Base-by-base conservation (phyloP, 1,284 basidiomycete species). In the Ustilago tritici region DNA sequence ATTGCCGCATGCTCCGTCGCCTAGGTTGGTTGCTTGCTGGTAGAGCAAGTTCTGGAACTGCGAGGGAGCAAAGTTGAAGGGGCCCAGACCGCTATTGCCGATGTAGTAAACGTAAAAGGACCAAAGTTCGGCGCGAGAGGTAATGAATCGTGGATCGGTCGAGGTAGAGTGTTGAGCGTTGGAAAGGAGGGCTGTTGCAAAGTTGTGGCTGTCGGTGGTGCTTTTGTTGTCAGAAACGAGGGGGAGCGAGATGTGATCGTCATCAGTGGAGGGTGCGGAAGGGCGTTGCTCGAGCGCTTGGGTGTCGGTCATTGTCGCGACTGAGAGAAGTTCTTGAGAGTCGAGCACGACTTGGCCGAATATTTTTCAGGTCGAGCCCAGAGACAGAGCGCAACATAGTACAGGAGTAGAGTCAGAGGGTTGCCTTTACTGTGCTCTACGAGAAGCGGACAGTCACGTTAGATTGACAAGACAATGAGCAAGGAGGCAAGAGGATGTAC, bases 1-100 rank as follows among this genome's bases (percentile, higher is more conserved):
- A 31, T 62, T 61, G 9, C 75, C 78, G 38, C 79, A 81, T 8
- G 34, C 38, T 1, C 64, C 75, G 15, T 61, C 58, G 35, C 88
- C 88, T 2, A 91, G 91, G 79, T 92, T 91, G 71, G 91, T 92
- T 8, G 62, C 66, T 56, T 66, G 71, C 52, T 46, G 65, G 32
- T 36, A 92, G 43, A 93, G 88, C 56, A 92, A 85, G 83, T 93
- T 93, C 84, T 93, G 92, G 83, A 92, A 92, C 79, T 92, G 91
- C 11, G 90, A 91, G 2, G 91, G 92, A 7, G 91, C 92, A 86
- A 91, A 92, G 80, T 92, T 92, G 88, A 92, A 92, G 10, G 67
- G 72, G 0, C 68, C 66, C 7, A 82, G 87, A 1, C 92, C 92
- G 55, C 90, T 92, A 78, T 92, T 92, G 43, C 92, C 92, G 87